A percentile compares a stretch with the other conserved stretches of the same genome.
These are phyloP conservation scores for Komagataella pastoris DNA, from an alignment of 805 yeast genomes.

Conservation along the genomic window DNA sequence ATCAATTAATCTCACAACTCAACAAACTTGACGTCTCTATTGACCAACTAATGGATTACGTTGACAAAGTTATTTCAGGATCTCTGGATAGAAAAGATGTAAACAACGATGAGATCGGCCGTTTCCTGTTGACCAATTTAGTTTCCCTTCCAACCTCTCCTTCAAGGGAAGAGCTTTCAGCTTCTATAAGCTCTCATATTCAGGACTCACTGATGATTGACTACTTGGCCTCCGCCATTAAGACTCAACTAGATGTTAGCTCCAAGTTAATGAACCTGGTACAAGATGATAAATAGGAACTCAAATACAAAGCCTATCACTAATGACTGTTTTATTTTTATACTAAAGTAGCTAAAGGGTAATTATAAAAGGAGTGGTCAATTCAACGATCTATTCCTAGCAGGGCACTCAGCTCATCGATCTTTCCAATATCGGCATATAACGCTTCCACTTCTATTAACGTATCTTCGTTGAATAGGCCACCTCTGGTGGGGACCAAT, in stretches of 20 bases:
- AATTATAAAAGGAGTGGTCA: not conserved
- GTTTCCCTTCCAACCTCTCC: slow-evolving; percentile 36
- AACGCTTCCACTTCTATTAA: slow-evolving; percentile 64
- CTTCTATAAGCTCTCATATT: slow-evolving; percentile 54
- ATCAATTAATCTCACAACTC: slow-evolving; percentile 32
- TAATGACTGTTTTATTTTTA: not conserved
- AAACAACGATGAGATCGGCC: slow-evolving; percentile 29
- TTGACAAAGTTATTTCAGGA: slow-evolving; percentile 25
- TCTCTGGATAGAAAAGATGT: slow-evolving; percentile 37
- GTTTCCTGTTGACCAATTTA: slow-evolving; percentile 46
- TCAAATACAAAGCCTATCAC: not conserved
- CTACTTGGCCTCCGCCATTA: slow-evolving; percentile 70
- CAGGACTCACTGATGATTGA: slow-evolving; percentile 77
- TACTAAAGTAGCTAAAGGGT: not conserved
- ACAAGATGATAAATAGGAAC: slow-evolving; percentile 1
- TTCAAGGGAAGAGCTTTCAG: slow-evolving; percentile 37
- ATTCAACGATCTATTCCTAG: slow-evolving; percentile 1
- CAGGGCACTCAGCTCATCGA: slow-evolving; percentile 24
- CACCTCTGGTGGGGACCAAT: slow-evolving; percentile 58
- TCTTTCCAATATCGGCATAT: slow-evolving; percentile 35
- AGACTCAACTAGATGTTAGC: slow-evolving; percentile 72
- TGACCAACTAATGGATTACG: slow-evolving; percentile 34
- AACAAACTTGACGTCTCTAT: slow-evolving; percentile 30
- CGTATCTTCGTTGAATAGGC: slow-evolving; percentile 64
- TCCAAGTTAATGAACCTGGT: slow-evolving; percentile 54